Base-by-base conservation (phyloP, 257 asterid species). In the Ocimum tenuiflorum region DNA sequence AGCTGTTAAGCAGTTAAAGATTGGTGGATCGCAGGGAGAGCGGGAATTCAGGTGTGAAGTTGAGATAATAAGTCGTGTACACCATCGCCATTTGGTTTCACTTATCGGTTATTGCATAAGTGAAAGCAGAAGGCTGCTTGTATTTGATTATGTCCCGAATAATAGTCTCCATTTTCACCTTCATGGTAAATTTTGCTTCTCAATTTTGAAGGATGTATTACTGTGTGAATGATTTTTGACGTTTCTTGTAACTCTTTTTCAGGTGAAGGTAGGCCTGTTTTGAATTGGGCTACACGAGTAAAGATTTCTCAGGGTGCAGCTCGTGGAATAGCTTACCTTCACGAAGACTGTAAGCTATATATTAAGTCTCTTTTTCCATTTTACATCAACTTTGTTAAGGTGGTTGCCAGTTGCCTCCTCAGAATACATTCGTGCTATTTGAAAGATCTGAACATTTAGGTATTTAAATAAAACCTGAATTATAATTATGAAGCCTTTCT, bases 1-100 rank as follows among this genome's bases (percentile, higher is more conserved):
- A 13, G 99, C 99, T 11, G 96, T 94, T 65, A 94, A 94, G 81
- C 94, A 89, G 82, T 78, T 94, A 61, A 91, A 83, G 73, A 73
- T 77, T 66, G 91, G 88, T 73, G 95, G 95, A 52, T 82, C 87
- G 8, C 99, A 94, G 67, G 96, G 97, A 63, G 97, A 89, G 55
- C 80, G 95, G 72, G 99, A 94, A 71, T 94, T 94, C 71, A 84
- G 85, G 80, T 80, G 96, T 49, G 99, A 94, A 83, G 99, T 94
- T 17, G 96, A 90, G 79, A 94, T 81, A 62, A 90, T 94, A 67
- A 83, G 88, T 67, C 97, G 97, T 58, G 73, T 94, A 83, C 97
- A 94, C 80, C 99, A 94, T 67, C 89, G 97, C 18, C 96, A 94
- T 83, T 79, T 94, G 86, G 99, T 94, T 43, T 78, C 99, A 57